Base-by-base conservation (phyloP, 495 filamentous ascomycete species). In the Talaromyces ruber region DNA sequence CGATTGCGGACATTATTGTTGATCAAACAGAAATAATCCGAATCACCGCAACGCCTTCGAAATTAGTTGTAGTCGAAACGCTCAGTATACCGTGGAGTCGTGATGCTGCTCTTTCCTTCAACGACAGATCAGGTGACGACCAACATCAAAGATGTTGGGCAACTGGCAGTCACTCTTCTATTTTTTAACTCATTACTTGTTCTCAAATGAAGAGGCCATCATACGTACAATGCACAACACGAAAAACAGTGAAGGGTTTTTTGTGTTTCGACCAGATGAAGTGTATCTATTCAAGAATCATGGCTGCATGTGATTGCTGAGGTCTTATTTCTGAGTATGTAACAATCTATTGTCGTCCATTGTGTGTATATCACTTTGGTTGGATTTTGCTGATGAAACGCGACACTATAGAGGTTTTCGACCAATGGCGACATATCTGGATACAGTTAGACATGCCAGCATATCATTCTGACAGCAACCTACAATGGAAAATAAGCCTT, bases 401-500 rank as follows among this genome's bases (percentile, higher is more conserved):
- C 28, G 28, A 32, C 7, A 29, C 16, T 47, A 60, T 34, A 28
- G 43, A 21, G 79, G 75, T 63, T 86, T 86, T 67, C 76, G 75
- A 25, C 82, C 83, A 63, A 86, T 84, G 68, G 81, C 83, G 61
- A 86, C 76, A 67, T 84, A 83, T 64, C 81, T 84, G n/a, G 32
- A 26, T 24, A 25, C 68, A 72, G 62, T 57, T 16, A 57, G 54
- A 18, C 18, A 34, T 18, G 54, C n/a, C 26, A 12, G 29, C 4
- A 21, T 32, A 34, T 22, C 2, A 1, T 11, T 26, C 12, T 11
- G 50, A 12, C 11, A 54, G 25, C 37, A 14, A 81, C 87, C 74
- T 70, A 91, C 86, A 91, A 70, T 47, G 87, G 88, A 63, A 91
- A 91, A 70, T 92, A 92, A 61, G 88, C 84, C 77, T 87, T 93